Base-by-base conservation (phyloP, 2,329 filamentous ascomycete species). In the Phyllosticta ampelicida region DNA sequence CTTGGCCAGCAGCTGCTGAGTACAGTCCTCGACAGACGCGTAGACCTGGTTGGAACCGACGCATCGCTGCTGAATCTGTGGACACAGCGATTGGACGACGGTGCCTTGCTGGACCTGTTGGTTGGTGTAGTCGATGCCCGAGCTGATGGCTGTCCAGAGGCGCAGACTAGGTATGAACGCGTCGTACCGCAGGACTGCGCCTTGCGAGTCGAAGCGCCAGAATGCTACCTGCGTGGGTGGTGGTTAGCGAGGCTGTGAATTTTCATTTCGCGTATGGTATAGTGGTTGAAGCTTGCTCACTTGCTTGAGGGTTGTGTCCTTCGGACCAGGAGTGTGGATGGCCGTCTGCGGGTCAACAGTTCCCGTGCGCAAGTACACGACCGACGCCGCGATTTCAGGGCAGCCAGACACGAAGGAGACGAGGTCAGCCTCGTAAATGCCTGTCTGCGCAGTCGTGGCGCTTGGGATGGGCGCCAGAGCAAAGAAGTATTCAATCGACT, bases 401-500 rank as follows among this genome's bases (percentile, higher is more conserved):
- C 73, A 75, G 56, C 66, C 68, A 36, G 64, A 63, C 13, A 68
- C 70, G 61, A 74, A 71, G 48, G 58, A n/a, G 26, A 66, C 63
- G 13, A 67, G 53, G 13, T 65, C 62, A 8, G 65, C 62, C 50
- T 62, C 57, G 51, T 63, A 64, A 18, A 65, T 54, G 11, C 62
- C 62, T 9, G 68, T 67, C 13, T 54, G 57, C 51, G 61, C 62
- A 10, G 61, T 53, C 9, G 67, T 67, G 9, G 69, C 53, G 61
- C 65, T 54, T 2, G 72, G 69, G 4, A 71, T 60, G 0, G 73
- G 72, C 2, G 75, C 67, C 6, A 77, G 65, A 6, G 72, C 73
- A 59, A 76, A 76, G 63, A 77, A 77, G 62, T 75, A 75, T 64
- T 76, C 74, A 56, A 74, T 72, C 18, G 70, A 73, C 52, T 75